A percentile compares a stretch with the other conserved stretches of the same genome.
phyloP scores from a whole-genome alignment of 2,329 filamentous ascomycete species.

The Paecilomyces formosus region DNA sequence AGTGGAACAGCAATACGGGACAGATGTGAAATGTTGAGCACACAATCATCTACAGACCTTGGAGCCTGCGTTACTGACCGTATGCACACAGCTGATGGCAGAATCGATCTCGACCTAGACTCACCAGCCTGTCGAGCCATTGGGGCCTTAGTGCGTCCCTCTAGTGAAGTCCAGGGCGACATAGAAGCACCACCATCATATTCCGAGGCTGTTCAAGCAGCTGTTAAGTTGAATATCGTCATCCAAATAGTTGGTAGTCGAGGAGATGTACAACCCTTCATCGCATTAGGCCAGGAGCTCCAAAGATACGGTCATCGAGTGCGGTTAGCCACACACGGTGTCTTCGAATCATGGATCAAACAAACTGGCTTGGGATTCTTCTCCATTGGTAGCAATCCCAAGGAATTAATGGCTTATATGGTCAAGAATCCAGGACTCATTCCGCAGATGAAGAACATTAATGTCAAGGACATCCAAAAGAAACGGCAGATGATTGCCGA shows the following conservation, averaged over 20 bases:
- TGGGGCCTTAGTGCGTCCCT: not conserved
- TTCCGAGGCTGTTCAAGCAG: not conserved
- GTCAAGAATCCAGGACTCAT: slow-evolving; percentile 42
- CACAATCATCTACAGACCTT: not conserved
- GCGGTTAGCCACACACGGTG: slow-evolving; percentile 45
- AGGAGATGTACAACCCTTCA: slow-evolving; percentile 47
- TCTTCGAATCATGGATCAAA: not conserved
- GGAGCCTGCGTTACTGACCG: not conserved
- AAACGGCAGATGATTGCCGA: slow-evolving; percentile 49
- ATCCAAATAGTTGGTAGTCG: slow-evolving; percentile 42
- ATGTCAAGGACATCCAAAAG: not conserved
- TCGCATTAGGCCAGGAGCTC: slow-evolving; percentile 48
- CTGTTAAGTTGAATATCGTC: slow-evolving; percentile 40
- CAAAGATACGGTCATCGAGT: slow-evolving; percentile 48
- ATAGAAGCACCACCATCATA: not conserved
- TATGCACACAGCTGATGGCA: not conserved
- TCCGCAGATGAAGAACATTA: slow-evolving; percentile 9
- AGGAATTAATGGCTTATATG: slow-evolving; percentile 46
- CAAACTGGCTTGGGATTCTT: slow-evolving; percentile 46
- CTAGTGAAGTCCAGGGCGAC: not conserved
- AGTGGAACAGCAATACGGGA: not conserved
- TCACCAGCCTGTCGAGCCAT: not conserved
- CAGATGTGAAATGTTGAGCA: not conserved
- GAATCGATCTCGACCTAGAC: not conserved
- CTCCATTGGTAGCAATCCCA: slow-evolving; percentile 50